These are phyloP conservation scores for Pichia insulana DNA, from an alignment of 805 yeast species.

Conservation along the genomic window DNA sequence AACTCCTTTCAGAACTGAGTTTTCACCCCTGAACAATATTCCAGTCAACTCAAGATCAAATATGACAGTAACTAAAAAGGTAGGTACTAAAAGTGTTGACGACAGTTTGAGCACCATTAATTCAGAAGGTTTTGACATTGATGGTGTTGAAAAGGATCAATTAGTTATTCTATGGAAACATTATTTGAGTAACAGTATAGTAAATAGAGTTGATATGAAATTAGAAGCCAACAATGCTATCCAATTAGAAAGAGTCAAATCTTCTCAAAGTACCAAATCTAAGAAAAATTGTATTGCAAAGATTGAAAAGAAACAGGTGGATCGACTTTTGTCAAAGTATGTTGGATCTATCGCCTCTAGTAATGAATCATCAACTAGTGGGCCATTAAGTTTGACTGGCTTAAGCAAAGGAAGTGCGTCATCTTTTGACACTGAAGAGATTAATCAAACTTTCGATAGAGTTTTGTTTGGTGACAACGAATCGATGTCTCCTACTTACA, in stretches of 20 bases:
- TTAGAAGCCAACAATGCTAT: conserved; percentile 17
- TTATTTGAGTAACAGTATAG: conserved; percentile 19
- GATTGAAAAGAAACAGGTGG: background rate
- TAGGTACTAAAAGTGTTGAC: background rate
- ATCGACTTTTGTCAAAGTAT: conserved; percentile 4
- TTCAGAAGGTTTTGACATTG: background rate
- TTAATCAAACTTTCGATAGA: too few relatives aligned
- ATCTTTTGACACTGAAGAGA: too few relatives aligned
- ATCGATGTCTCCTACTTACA: too few relatives aligned
- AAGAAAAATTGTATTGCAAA: background rate
- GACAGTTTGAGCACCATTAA: background rate
- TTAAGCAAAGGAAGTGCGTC: background rate
- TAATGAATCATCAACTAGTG: background rate
- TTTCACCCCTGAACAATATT: background rate
- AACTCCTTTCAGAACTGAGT: conserved; percentile 6
- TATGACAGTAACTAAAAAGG: background rate
- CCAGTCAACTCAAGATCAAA: background rate
- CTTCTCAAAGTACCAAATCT: conserved; percentile 3
- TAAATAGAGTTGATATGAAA: conserved; percentile 23
- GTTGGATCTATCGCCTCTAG: background rate
- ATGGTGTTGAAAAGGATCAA: conserved; percentile 8
- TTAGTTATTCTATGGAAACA: conserved; percentile 22
- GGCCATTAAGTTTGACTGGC: background rate
- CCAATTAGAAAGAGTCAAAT: conserved; percentile 7
- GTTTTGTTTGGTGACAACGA: too few relatives aligned